These are phyloP conservation scores for Cyclotella baltica DNA, from an alignment of 108 stramenopile genomes.

Conservation along the genomic window DNA sequence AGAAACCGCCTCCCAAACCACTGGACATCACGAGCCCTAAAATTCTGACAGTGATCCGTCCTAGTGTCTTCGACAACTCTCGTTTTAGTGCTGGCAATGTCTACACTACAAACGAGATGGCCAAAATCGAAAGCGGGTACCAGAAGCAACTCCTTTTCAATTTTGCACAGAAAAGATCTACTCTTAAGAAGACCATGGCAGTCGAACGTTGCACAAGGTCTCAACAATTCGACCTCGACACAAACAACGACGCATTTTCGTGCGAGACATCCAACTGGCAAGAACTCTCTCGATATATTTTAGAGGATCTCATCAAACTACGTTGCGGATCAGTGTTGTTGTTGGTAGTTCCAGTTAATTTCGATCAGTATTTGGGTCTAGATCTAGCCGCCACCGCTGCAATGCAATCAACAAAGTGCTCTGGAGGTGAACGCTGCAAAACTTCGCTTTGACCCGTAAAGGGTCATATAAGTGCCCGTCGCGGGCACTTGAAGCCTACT, in stretches of 20 bases:
- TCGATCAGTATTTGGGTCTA: too few relatives aligned
- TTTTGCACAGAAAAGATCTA: not conserved
- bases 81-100: not conserved
- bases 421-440: too few relatives aligned
- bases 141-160: not conserved
- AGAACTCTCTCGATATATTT: not conserved
- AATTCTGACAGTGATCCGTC: not conserved
- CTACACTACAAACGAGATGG: not conserved
- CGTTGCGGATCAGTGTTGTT: too few relatives aligned
- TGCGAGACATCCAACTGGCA: not conserved
- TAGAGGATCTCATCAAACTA: not conserved
- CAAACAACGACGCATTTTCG: not conserved
- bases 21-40: too few relatives aligned
- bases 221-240: not conserved
- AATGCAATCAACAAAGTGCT: too few relatives aligned
- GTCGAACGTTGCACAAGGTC: not conserved
- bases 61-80: not conserved
- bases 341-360: too few relatives aligned
- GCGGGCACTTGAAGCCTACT: too few relatives aligned
- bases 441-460: too few relatives aligned
- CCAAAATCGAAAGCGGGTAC: not conserved
- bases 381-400: too few relatives aligned
- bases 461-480: too few relatives aligned
- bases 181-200: not conserved
- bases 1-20: too few relatives aligned